A percentile compares a stretch with the other conserved stretches of the same genome.
Evolutionary conservation across 2,329 filamentous ascomycete species (phyloP).

Genomic region (Aspergillus sp.): DNA sequence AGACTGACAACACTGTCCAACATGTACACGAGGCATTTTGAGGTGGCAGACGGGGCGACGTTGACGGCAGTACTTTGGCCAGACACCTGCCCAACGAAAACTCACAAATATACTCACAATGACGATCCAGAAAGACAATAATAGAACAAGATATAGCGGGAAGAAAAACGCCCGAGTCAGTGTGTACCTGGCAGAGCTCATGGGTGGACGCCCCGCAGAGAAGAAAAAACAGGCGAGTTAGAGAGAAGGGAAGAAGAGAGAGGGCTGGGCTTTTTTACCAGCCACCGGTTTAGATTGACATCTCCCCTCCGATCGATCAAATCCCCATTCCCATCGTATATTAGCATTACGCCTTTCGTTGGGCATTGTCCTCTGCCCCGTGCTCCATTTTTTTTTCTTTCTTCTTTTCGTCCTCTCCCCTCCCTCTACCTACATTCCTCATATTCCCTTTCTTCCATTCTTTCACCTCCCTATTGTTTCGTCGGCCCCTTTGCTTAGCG

Average conservation of each 20-base stretch:
- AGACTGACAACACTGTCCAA: background rate
- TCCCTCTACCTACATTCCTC: background rate
- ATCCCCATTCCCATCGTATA: conserved; percentile 10
- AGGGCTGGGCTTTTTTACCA: conserved; percentile 20
- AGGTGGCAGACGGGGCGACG: background rate
- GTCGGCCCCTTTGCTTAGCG: background rate
- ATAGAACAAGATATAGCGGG: background rate
- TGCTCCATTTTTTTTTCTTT: background rate
- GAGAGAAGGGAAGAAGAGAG: background rate
- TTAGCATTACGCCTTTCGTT: conserved; percentile 11
- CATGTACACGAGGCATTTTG: background rate
- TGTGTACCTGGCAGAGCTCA: conserved; percentile 17
- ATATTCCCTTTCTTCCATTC: background rate
- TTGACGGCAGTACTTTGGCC: background rate
- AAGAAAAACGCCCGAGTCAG: background rate
- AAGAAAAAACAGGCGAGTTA: conserved; percentile 7
- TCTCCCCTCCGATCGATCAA: background rate
- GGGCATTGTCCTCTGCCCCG: conserved; percentile 5
- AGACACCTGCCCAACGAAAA: background rate
- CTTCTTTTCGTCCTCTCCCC: conserved; percentile 1
- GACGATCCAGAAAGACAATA: background rate
- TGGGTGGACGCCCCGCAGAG: conserved; percentile 16
- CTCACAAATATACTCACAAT: background rate
- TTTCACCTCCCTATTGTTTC: background rate
- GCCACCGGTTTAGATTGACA: conserved; percentile 22